Percentiles rank a stretch among this genome's conserved stretches.
Conservation (phyloP, 176 grass and related monocot species). For the Aegilops bicornis region DNA sequence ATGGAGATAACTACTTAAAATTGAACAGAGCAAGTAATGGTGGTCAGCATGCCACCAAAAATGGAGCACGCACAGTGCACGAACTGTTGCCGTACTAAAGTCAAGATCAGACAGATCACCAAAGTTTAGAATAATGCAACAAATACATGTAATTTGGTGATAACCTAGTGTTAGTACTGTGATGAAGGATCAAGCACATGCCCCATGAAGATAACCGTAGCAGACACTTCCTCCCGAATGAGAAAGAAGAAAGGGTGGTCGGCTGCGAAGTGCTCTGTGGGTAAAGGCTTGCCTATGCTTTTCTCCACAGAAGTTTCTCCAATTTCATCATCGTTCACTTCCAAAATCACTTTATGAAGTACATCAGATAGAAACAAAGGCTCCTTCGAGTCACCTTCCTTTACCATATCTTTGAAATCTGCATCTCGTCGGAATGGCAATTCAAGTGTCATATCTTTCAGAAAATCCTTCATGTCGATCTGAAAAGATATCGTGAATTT, state of each 20-base stretch:
- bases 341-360: slow-evolving; percentile 48
- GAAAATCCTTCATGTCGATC: slow-evolving; percentile 33
- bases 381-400: slow-evolving; percentile 15
- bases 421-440: slow-evolving; percentile 45
- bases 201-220: slow-evolving; percentile 38
- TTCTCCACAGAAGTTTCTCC: slow-evolving; percentile 21
- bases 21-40: background rate
- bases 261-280: slow-evolving; percentile 33
- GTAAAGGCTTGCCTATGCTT: slow-evolving; percentile 36
- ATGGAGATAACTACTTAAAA: background rate
- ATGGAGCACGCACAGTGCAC: background rate
- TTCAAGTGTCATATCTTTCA: slow-evolving; percentile 49
- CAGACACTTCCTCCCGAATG: slow-evolving; percentile 47
- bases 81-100: background rate
- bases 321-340: slow-evolving; percentile 40
- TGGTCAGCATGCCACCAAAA: background rate
- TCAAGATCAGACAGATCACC: background rate
- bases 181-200: slow-evolving; percentile 45
- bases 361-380: slow-evolving; percentile 48
- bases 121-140: background rate
- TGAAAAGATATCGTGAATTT: slow-evolving; percentile 49
- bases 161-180: slow-evolving; percentile 18
- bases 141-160: slow-evolving; percentile 8
- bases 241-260: slow-evolving; percentile 55
- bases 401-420: slow-evolving; percentile 52